A percentile compares a stretch with the other conserved stretches of the same genome.
Conservation (phyloP, 352 stramenopile species). For the Phytopythium mirpurense region DNA sequence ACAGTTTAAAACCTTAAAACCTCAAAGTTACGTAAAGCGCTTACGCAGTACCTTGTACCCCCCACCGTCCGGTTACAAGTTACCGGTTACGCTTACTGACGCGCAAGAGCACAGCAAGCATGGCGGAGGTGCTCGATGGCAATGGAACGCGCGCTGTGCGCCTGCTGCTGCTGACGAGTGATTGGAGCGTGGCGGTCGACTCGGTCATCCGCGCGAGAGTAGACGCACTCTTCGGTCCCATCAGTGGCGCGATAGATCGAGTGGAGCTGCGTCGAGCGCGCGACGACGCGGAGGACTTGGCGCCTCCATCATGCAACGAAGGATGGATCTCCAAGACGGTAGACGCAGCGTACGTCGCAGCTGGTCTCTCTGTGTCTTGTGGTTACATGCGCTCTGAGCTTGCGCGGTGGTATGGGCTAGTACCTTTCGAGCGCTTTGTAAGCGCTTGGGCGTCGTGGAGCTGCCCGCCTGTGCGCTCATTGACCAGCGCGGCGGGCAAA, state of each 20-base stretch:
- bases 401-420: neutral
- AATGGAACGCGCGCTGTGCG: conserved; percentile 15
- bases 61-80: too few species aligned
- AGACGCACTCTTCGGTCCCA: conserved; percentile 3
- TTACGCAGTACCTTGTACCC: too few species aligned
- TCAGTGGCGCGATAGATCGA: conserved; percentile 15
- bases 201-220: conserved; percentile 20
- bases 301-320: too few species aligned
- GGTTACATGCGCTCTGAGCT: too few species aligned
- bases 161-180: conserved; percentile 23
- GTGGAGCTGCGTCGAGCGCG: conserved; percentile 17
- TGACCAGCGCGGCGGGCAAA: conserved; percentile 9
- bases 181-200: conserved; percentile 35
- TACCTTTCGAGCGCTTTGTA: conserved; percentile 34
- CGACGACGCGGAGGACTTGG: neutral
- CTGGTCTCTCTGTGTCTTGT: neutral
- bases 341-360: conserved; percentile 7
- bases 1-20: too few species aligned
- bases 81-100: neutral
- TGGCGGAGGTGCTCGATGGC: conserved; percentile 14
- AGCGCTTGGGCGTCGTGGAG: conserved; percentile 30
- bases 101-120: neutral
- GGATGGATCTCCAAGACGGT: neutral
- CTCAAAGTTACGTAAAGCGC: too few species aligned
- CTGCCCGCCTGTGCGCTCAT: conserved; percentile 30